Conservation (phyloP, 1,139 yeast species). For the Hemisphaericaspora subhashii region DNA sequence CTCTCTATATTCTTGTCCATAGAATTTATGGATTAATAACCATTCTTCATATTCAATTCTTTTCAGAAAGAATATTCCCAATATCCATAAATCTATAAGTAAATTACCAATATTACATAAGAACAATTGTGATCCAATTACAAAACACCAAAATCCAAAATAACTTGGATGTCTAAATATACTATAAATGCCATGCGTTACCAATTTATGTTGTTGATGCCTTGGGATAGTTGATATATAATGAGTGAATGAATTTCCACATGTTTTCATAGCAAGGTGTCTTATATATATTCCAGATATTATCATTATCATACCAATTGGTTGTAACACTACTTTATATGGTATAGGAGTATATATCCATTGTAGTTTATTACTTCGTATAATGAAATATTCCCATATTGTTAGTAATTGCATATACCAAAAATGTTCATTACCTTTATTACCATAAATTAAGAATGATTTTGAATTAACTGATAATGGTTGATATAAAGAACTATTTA, state of each 20-base stretch:
- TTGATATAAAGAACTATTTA: constrained; percentile 28
- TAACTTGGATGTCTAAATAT: constrained; percentile 43
- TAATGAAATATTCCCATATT: constrained; percentile 25
- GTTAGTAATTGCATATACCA: constrained; percentile 30
- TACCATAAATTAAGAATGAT: constrained; percentile 40
- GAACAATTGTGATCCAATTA: constrained; percentile 33
- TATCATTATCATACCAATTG: constrained; percentile 18
- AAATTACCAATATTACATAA: constrained; percentile 26
- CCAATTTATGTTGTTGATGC: constrained; percentile 17
- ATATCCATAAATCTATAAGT: constrained; percentile 18
- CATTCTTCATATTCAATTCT: constrained; percentile 41
- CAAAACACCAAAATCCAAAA: constrained; percentile 41
- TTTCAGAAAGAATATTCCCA: constrained; percentile 30
- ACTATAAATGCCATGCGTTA: constrained; percentile 34
- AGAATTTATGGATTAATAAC: constrained; percentile 27
- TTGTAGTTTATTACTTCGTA: constrained; percentile 4
- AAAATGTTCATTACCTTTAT: constrained; percentile 35
- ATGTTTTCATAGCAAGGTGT: constrained; percentile 31
- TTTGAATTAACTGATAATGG: constrained; percentile 23
- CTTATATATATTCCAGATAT: constrained; percentile 27
- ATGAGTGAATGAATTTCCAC: constrained; percentile 42
- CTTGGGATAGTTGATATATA: constrained; percentile 17
- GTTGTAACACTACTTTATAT: neutral
- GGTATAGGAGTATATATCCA: neutral
- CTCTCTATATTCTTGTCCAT: constrained; percentile 28